Percentiles rank a stretch among this genome's conserved stretches.
Evolutionary conservation across 768 basidiomycete genomes (phyloP).

Genomic region (Calocybe gangraenosa): DNA sequence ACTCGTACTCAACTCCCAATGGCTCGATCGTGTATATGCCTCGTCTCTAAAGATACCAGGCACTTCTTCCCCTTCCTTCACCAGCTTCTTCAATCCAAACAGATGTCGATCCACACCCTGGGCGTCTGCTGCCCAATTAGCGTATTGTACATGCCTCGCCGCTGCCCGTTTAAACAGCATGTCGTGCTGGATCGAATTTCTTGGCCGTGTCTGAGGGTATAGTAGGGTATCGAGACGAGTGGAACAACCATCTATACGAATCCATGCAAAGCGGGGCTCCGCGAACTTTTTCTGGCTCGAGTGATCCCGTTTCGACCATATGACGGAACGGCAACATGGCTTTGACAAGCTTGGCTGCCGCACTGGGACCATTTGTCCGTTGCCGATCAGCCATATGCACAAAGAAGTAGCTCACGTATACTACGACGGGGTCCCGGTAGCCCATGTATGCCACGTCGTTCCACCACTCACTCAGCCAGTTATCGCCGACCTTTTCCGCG

Average conservation of each 20-base stretch:
- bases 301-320: slow-evolving; percentile 70
- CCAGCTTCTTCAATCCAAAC: slow-evolving; percentile 85
- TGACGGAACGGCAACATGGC: slow-evolving; percentile 83
- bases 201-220: slow-evolving; percentile 78
- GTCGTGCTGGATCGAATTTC: slow-evolving; percentile 78
- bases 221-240: slow-evolving; percentile 83
- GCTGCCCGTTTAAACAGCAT: slow-evolving; percentile 73
- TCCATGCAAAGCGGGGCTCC: slow-evolving; percentile 82
- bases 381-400: slow-evolving; percentile 70
- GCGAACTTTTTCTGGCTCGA: slow-evolving; percentile 86
- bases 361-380: slow-evolving; percentile 50
- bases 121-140: slow-evolving; percentile 88
- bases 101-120: slow-evolving; percentile 95
- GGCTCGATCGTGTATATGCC: slow-evolving; percentile 62
- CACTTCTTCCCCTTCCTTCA: slow-evolving; percentile 56
- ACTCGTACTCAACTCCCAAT: slow-evolving; percentile 94
- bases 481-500: slow-evolving; percentile 57
- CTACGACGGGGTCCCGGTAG: slow-evolving; percentile 86
- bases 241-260: slow-evolving; percentile 98
- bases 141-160: slow-evolving; percentile 78
- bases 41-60: slow-evolving; percentile 75
- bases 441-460: slow-evolving; percentile 89
- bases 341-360: slow-evolving; percentile 83
- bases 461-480: slow-evolving; percentile 99
- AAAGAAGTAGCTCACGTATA: slow-evolving; percentile 94